Conservation (phyloP, 2,329 filamentous ascomycete genomes). For the Aspergillus persii region DNA sequence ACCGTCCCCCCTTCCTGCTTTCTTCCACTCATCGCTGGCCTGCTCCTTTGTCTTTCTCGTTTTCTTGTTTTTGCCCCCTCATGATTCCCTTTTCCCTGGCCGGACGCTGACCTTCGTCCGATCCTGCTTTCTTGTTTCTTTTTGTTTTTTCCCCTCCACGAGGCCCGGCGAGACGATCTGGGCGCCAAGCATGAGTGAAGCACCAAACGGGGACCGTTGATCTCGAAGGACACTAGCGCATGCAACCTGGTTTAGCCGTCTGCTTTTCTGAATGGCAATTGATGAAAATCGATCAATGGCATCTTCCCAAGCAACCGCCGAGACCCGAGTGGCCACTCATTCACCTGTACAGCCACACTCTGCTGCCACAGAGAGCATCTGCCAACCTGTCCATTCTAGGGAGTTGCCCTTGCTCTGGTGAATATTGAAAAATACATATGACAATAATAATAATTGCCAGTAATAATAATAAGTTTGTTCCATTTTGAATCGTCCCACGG, state of each 20-base stretch:
- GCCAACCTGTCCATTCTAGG: no score
- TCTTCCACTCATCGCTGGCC: background rate
- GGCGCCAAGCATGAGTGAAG: background rate
- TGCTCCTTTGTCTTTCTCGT: background rate
- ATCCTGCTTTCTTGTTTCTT: background rate
- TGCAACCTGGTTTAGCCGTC: background rate
- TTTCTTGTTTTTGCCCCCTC: background rate
- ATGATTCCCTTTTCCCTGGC: background rate
- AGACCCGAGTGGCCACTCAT: conserved; percentile 1
- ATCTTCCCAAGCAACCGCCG: background rate
- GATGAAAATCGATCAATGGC: background rate
- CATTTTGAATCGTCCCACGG: background rate
- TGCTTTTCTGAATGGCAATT: background rate
- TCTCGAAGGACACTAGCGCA: background rate
- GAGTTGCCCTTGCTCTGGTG: no score
- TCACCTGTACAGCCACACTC: background rate
- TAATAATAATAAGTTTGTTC: background rate
- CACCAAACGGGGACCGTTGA: background rate
- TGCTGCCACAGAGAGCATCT: background rate
- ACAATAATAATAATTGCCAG: background rate
- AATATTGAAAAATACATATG: background rate
- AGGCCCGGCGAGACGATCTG: background rate
- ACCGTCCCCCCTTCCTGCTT: background rate
- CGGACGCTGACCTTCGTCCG: background rate
- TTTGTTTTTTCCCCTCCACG: background rate